phyloP scores from a whole-genome alignment of 2,329 filamentous ascomycete genomes.

The Xylaria sp. region DNA sequence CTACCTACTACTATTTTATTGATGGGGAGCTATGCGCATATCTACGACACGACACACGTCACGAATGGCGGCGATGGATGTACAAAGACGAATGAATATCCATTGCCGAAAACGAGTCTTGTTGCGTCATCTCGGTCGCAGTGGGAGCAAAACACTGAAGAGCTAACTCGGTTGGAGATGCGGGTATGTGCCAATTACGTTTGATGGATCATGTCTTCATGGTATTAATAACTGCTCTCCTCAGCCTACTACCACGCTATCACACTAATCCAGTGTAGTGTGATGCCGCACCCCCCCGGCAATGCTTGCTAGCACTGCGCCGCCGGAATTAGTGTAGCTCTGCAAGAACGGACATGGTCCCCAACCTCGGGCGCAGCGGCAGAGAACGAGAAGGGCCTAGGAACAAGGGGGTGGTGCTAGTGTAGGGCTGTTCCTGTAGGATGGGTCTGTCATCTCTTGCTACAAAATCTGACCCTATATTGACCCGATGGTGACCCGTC shows the following conservation, averaged over 20 bases:
- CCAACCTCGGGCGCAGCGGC: slow-evolving; percentile 29
- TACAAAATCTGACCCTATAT: slow-evolving; percentile 15
- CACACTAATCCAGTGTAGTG: not conserved
- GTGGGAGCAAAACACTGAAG: not conserved
- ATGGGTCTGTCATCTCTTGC: slow-evolving; percentile 15
- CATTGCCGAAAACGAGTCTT: slow-evolving; percentile 13
- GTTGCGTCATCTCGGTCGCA: slow-evolving; percentile 21
- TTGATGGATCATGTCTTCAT: slow-evolving; percentile 33
- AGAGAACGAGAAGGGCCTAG: slow-evolving; percentile 7
- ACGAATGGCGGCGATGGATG: not conserved
- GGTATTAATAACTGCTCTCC: slow-evolving; percentile 31
- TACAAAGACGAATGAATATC: not conserved
- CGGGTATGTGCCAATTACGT: slow-evolving; percentile 34
- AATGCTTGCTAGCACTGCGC: slow-evolving; percentile 37
- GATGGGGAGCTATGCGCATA: no score
- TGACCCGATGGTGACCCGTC: slow-evolving; percentile 22
- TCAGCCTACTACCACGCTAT: slow-evolving; percentile 36
- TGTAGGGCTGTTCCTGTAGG: slow-evolving; percentile 34
- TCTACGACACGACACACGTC: no score
- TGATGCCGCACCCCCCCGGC: not conserved
- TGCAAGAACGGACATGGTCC: slow-evolving; percentile 30
- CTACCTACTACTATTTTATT: not conserved
- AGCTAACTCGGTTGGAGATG: slow-evolving; percentile 10
- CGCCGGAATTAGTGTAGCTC: slow-evolving; percentile 19
- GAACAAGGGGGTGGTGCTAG: slow-evolving; percentile 28